Base-by-base conservation (phyloP, 139 green algal species). In the Chlorella sp. region DNA sequence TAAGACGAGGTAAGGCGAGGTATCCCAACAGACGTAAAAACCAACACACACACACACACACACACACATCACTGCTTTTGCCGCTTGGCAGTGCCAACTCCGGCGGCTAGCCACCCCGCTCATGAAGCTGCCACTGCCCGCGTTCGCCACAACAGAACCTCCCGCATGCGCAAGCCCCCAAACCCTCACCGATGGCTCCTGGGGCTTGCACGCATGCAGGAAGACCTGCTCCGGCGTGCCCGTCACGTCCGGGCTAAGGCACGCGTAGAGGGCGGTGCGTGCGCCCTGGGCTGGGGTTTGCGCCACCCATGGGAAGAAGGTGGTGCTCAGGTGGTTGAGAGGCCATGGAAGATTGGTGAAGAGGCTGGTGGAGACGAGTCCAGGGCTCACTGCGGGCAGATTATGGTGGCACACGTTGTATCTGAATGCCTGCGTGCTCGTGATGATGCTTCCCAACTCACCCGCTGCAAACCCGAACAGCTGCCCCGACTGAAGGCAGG, bases 281-380 rank as follows among this genome's bases (percentile, higher is more conserved):
- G 42, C 42, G 10, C 42, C 61, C 61, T 67, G 61, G 6, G 61
- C 61, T 22, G 61, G 61, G 2, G 61, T 67, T 26, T 27, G 61
- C 3, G 27, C 61, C 6, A 67, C 34, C n/a, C 33, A 14, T 26
- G 61, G 61, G 23, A 35, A 17, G 23, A 67, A 23, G 61, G 61
- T 26, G 2, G 24, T 27, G 3, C 6, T 27, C 27, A 67, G 61
- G 6, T 27, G 6, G 20, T 27, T 30, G 23, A 67, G 61, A 6
- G 23, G 23, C 61, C 61, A 67, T 2, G 61, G 61, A 26, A 67
- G 61, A 6, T 6, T 34, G 23, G 61, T 67, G 61, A 67, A 67
- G n/a, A 67, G 14, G 34, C 6, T 67, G 61, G 61, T 67, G n/a
- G 61, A 27, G n/a, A 67, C 61, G 27, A 67, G 34, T 26, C 61